phyloP scores from a whole-genome alignment of 2,329 filamentous ascomycete species.

The Colletotrichum zoysiae region DNA sequence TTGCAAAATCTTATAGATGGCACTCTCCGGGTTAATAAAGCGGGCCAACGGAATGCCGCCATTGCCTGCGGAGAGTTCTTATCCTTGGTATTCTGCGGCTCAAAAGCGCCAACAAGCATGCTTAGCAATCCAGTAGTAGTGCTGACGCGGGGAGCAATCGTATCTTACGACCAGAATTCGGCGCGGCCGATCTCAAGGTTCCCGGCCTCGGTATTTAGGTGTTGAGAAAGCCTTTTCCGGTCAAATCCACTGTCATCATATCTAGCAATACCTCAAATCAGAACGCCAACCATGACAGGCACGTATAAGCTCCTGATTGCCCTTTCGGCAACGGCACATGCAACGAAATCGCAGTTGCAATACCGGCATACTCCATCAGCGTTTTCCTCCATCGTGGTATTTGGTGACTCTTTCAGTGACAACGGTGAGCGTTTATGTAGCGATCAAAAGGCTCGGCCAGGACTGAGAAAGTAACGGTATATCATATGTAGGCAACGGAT shows the following conservation, averaged over 20 bases:
- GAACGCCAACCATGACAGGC: background rate
- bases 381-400: constrained; percentile 29
- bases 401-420: constrained; percentile 36
- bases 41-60: background rate
- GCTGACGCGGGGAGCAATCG: background rate
- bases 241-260: background rate
- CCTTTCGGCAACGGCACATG: background rate
- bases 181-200: background rate
- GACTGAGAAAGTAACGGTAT: background rate
- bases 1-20: too few relatives aligned
- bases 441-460: background rate
- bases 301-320: background rate
- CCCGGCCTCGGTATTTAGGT: background rate
- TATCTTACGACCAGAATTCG: background rate
- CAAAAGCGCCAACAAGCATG: too few relatives aligned
- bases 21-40: background rate
- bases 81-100: background rate
- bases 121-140: background rate
- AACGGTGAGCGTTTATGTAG: constrained; percentile 12
- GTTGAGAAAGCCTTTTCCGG: background rate
- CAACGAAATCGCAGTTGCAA: background rate
- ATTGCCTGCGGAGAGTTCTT: background rate
- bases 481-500: constrained; percentile 19
- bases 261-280: background rate
- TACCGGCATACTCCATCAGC: background rate